Conservation (phyloP, 1,284 basidiomycete species). For the Ceratobasidium sp. region DNA sequence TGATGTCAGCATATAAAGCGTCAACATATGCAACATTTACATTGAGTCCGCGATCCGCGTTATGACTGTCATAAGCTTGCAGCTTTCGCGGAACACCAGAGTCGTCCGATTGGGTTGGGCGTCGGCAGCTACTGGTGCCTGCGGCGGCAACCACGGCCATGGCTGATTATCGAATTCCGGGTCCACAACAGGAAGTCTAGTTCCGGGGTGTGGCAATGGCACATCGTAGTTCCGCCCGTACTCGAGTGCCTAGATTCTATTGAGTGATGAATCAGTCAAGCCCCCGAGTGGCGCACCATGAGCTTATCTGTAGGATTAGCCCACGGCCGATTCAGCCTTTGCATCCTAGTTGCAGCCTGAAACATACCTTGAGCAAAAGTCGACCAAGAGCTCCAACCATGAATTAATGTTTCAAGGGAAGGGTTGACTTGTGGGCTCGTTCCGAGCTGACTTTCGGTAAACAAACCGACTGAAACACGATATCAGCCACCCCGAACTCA, state of each 20-base stretch:
- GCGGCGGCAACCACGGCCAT: slow-evolving; percentile 8
- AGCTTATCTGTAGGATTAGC: slow-evolving; percentile 6
- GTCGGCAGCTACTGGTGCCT: not conserved
- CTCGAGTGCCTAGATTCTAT: slow-evolving; percentile 13
- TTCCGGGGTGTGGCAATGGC: slow-evolving; percentile 52
- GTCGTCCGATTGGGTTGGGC: slow-evolving; percentile 5
- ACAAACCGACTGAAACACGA: slow-evolving; percentile 25
- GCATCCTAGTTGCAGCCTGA: not conserved
- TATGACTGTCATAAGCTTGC: slow-evolving; percentile 30
- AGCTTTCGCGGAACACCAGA: slow-evolving; percentile 24
- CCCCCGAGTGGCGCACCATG: not conserved
- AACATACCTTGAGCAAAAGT: slow-evolving; percentile 32
- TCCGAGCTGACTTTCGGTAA: not conserved
- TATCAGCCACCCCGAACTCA: not conserved
- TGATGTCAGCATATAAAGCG: not conserved
- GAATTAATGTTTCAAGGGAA: not conserved
- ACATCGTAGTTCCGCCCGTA: slow-evolving; percentile 68
- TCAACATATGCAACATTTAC: not conserved
- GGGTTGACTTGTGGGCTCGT: not conserved
- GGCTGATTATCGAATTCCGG: slow-evolving; percentile 6
- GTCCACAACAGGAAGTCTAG: slow-evolving; percentile 23
- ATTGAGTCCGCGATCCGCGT: slow-evolving; percentile 10
- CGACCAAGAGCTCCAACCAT: slow-evolving; percentile 33
- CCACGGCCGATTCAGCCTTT: not conserved
- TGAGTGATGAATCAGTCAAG: not conserved